A percentile compares a stretch with the other conserved stretches of the same genome.
Conservation (phyloP, 305 asterid species). For the Fraxinus paxiana region DNA sequence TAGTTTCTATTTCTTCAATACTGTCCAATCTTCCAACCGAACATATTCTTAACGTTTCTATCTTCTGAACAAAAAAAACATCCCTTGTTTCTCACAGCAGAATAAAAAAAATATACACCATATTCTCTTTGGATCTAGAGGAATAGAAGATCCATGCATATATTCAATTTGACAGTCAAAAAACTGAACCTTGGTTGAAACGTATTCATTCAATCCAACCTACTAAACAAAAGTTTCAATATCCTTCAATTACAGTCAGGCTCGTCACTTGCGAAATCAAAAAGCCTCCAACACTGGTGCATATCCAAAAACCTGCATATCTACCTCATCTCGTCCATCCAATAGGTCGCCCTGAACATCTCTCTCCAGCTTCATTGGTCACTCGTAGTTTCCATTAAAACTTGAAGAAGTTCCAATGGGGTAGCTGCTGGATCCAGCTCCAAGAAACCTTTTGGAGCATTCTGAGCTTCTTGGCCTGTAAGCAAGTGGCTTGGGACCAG, state of each 20-base stretch:
- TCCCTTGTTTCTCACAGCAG: not conserved
- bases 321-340: not conserved
- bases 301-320: conserved; percentile 16
- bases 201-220: conserved; percentile 6
- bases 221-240: conserved; percentile 17
- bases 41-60: not conserved
- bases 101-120: not conserved
- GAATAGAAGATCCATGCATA: conserved; percentile 3
- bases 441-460: conserved; percentile 64
- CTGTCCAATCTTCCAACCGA: not conserved
- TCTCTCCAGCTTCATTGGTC: conserved; percentile 11
- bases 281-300: conserved; percentile 20
- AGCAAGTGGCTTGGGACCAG: conserved; percentile 63
- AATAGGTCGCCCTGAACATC: not conserved
- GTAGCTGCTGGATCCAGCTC: conserved; percentile 95
- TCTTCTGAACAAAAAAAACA: conserved; percentile 7
- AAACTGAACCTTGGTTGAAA: not conserved
- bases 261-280: conserved; percentile 20
- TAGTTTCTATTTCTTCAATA: not conserved
- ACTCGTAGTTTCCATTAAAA: conserved; percentile 25
- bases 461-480: conserved; percentile 51
- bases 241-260: conserved; percentile 11
- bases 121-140: not conserved
- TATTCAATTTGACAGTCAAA: conserved; percentile 12
- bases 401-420: conserved; percentile 71